Evolutionary conservation across 257 asterid genomes (phyloP).

Genomic region (Plantago elongata): DNA sequence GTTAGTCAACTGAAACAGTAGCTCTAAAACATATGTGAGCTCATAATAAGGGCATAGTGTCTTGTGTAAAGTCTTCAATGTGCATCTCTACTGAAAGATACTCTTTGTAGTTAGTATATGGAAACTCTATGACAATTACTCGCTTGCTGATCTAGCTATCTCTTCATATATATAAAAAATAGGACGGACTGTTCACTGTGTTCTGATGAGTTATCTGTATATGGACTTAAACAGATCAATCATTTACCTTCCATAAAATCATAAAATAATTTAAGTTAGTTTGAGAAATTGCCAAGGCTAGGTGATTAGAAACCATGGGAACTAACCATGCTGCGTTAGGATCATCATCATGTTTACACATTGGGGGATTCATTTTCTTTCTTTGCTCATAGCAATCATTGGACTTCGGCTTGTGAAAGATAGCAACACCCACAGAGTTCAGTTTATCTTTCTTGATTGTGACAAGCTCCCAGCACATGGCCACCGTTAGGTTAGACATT

Average conservation of each 20-base stretch:
- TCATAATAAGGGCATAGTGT: neutral
- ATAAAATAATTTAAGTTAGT: neutral
- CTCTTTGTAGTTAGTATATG: no score
- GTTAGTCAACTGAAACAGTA: neutral
- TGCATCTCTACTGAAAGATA: no score
- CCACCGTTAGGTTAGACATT: slow-evolving; percentile 68
- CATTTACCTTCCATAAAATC: neutral
- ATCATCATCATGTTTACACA: slow-evolving; percentile 71
- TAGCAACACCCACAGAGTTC: slow-evolving; percentile 66
- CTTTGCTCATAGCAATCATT: slow-evolving; percentile 74
- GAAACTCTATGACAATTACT: no score
- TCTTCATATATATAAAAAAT: neutral
- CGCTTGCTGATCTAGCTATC: neutral
- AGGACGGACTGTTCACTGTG: neutral
- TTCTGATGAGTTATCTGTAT: neutral
- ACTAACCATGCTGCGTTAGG: slow-evolving; percentile 87
- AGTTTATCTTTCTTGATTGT: slow-evolving; percentile 60
- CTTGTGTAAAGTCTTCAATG: no score
- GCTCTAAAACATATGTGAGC: neutral
- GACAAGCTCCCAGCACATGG: slow-evolving; percentile 92
- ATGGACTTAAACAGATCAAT: neutral
- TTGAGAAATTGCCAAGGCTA: neutral
- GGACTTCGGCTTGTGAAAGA: slow-evolving; percentile 72
- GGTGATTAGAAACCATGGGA: slow-evolving; percentile 6
- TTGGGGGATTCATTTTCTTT: slow-evolving; percentile 48